Conservation (phyloP, 495 filamentous ascomycete genomes). For the Neurospora africana region DNA sequence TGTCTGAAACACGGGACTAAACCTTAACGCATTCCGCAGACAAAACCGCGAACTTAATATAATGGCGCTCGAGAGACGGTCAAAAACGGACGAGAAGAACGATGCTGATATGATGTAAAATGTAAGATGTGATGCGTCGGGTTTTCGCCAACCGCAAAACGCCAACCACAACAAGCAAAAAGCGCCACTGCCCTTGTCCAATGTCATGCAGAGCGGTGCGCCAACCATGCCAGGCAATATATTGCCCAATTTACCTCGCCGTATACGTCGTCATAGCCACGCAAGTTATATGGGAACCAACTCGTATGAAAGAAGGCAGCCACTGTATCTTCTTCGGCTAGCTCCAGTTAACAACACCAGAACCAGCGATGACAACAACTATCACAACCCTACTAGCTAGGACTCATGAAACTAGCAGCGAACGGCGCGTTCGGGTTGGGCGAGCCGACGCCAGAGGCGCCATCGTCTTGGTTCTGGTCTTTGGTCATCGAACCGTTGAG, state of each 20-base stretch:
- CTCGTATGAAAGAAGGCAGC: background rate
- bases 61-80: background rate
- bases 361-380: background rate
- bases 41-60: background rate
- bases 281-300: background rate
- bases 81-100: background rate
- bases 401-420: conserved; percentile 23
- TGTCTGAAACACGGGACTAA: background rate
- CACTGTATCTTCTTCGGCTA: background rate
- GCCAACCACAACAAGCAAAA: background rate
- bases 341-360: background rate
- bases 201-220: background rate
- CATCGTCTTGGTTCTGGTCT: conserved; percentile 46
- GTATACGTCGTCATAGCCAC: background rate
- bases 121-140: background rate
- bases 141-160: background rate
- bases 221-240: background rate
- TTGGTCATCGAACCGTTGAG: conserved; percentile 78
- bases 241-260: background rate
- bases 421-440: conserved; percentile 28
- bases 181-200: background rate
- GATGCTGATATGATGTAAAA: background rate
- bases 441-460: conserved; percentile 40
- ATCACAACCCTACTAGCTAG: background rate
- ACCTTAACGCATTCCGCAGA: background rate